Conservation (phyloP, 108 stramenopile species). For the Cyclotella baltica region DNA sequence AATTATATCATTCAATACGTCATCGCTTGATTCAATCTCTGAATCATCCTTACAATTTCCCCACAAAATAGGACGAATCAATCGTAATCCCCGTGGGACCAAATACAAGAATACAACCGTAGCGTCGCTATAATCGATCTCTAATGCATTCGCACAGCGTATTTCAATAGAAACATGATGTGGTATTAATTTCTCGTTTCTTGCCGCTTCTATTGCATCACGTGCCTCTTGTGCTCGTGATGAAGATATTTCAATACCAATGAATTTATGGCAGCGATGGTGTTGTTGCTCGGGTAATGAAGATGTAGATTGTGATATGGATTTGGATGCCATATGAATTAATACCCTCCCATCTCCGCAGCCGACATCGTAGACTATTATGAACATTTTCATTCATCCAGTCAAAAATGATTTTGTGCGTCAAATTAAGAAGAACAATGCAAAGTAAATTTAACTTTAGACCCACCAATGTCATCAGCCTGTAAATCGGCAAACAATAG, state of each 20-base stretch:
- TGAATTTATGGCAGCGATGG: constrained; percentile 48
- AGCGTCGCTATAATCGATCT: constrained; percentile 58
- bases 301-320: constrained; percentile 11
- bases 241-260: constrained; percentile 84
- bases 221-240: constrained; percentile 57
- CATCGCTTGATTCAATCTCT: neutral
- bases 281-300: constrained; percentile 13
- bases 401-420: neutral
- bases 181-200: constrained; percentile 35
- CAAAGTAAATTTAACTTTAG: neutral
- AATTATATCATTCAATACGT: neutral
- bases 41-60: neutral
- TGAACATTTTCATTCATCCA: neutral
- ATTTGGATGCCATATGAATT: constrained; percentile 65
- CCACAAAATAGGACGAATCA: constrained; percentile 63
- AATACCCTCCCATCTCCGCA: constrained; percentile 88
- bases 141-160: constrained; percentile 74
- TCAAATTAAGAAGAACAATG: neutral
- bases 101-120: constrained; percentile 84
- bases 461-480: constrained; percentile 35
- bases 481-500: constrained; percentile 39
- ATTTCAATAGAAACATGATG: constrained; percentile 56
- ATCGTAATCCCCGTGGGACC: constrained; percentile 82
- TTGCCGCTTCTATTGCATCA: constrained; percentile 40
- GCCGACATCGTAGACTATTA: constrained; percentile 77